phyloP scores from a whole-genome alignment of 768 basidiomycete genomes.

The Amanita exitialis region DNA sequence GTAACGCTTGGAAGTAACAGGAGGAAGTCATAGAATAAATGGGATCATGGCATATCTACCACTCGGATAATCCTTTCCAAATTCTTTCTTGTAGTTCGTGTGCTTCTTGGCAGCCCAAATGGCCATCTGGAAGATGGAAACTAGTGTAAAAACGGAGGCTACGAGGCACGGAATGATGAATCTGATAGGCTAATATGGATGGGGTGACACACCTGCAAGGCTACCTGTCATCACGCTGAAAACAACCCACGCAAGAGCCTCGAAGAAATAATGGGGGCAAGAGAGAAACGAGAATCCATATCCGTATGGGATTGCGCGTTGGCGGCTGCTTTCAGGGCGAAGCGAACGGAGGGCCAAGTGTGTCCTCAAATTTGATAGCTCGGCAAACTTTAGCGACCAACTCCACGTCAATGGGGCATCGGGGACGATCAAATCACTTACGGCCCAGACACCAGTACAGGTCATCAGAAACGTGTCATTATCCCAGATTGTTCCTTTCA shows the following conservation, averaged over 20 bases:
- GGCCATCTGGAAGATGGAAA: slow-evolving; percentile 51
- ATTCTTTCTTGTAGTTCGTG: slow-evolving; percentile 82
- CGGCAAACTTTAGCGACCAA: slow-evolving; percentile 50
- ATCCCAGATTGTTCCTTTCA: slow-evolving; percentile 52
- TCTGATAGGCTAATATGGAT: background rate
- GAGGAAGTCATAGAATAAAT: slow-evolving; percentile 52
- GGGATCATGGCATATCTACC: slow-evolving; percentile 74
- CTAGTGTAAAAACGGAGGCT: slow-evolving; percentile 1
- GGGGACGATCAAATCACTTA: slow-evolving; percentile 29
- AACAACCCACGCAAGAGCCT: slow-evolving; percentile 64
- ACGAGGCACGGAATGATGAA: background rate
- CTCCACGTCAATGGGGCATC: background rate
- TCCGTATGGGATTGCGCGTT: slow-evolving; percentile 82
- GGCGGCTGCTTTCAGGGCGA: slow-evolving; percentile 69
- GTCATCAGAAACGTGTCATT: slow-evolving; percentile 59
- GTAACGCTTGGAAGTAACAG: too few relatives aligned
- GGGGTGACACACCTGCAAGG: slow-evolving; percentile 45
- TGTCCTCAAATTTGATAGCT: slow-evolving; percentile 76
- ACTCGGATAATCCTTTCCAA: slow-evolving; percentile 75
- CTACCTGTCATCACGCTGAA: slow-evolving; percentile 74
- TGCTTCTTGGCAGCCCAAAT: slow-evolving; percentile 92
- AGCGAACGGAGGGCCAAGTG: slow-evolving; percentile 79
- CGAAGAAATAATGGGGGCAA: slow-evolving; percentile 94
- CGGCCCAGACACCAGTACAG: slow-evolving; percentile 63
- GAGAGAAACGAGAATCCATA: slow-evolving; percentile 83